Evolutionary conservation across 306 rosid species (phyloP), one percentile per base, ranked within the genome.

Genomic region (Fragaria ananassa): DNA sequence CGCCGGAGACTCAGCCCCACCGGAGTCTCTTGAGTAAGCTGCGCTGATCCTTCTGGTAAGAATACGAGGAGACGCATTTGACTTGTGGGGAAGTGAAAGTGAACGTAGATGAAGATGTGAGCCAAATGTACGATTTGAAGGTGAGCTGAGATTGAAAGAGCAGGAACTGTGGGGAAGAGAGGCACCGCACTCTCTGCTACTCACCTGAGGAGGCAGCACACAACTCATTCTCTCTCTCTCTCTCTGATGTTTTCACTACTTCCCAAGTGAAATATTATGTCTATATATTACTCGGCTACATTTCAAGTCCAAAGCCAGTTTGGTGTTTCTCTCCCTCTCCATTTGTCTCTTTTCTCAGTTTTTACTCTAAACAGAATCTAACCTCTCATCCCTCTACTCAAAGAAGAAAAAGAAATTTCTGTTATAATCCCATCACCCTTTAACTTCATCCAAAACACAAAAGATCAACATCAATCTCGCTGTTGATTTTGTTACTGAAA

Each of bases 11-110:
- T 27, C 29, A 0, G 29, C 1, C 1, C 1, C 1, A 1, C 1
- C 29, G 1, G 23, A 23, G 12, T 77, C 81, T 51, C 47, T 61
- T 0, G 83, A 80, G 49, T 87, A 77, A 67, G 49, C 83, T 14
- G 80, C 57, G 70, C 47, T 34, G 72, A 74, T 45, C 71, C 18
- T 57, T 57, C 6, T 57, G 63, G 34, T 23, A 57, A 4, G 63
- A 29, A 12, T 0, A 41, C 44, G 44, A 39, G 62, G 21, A 31
- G 21, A 31, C 45, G 11, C 13, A 21, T 67, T 76, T 25, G 42
- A 56, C 53, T 56, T 72, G 74, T 39, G 66, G 73, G 74, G 50
- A 34, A 66, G 66, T 67, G 73, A 17, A 25, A 76, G 23, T 39
- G 80, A 25, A 12, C n/a, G 61, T 8, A 3, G 80, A 10, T 15